Evolutionary conservation across 2,329 filamentous ascomycete genomes (phyloP).

Genomic region (Clonostachys chloroleuca): DNA sequence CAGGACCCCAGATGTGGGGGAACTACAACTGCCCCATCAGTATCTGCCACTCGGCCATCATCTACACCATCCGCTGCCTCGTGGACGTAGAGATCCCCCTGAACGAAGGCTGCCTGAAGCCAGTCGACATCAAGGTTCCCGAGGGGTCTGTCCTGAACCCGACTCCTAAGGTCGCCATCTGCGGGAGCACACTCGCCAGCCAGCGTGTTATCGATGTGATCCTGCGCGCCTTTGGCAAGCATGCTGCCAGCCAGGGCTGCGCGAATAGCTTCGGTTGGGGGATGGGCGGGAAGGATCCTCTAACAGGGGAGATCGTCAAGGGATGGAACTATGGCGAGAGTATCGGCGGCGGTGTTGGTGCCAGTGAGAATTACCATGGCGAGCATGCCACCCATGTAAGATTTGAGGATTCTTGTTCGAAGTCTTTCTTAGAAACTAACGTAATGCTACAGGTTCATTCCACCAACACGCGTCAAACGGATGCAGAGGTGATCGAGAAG

Average conservation of each 20-base stretch:
- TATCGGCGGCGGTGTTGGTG: conserved; percentile 24
- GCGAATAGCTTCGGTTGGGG: conserved; percentile 24
- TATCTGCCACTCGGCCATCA: conserved; percentile 29
- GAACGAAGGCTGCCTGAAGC: conserved; percentile 28
- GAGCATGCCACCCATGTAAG: too few relatives aligned
- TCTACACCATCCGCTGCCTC: conserved; percentile 29
- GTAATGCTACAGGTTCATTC: conserved; percentile 18
- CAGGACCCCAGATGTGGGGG: conserved; percentile 23
- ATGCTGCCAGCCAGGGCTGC: conserved; percentile 17
- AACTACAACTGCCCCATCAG: conserved; percentile 28
- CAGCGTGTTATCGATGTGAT: conserved; percentile 25
- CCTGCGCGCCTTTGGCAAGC: conserved; percentile 16
- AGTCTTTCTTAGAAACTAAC: conserved; percentile 17
- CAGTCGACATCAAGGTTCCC: conserved; percentile 23
- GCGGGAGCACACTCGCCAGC: conserved; percentile 54
- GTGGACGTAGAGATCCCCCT: conserved; percentile 28
- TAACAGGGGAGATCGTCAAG: conserved; percentile 6
- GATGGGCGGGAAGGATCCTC: conserved; percentile 16
- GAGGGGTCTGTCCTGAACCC: conserved; percentile 23
- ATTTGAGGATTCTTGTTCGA: too few relatives aligned
- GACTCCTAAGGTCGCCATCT: conserved; percentile 20
- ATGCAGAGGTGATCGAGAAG: conserved; percentile 25
- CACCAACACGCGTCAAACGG: conserved; percentile 23
- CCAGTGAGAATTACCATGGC: conserved; percentile 7
- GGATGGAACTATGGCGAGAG: conserved; percentile 23